Conservation (phyloP, 1,284 basidiomycete genomes). For the Leccinum griseonigrum region DNA sequence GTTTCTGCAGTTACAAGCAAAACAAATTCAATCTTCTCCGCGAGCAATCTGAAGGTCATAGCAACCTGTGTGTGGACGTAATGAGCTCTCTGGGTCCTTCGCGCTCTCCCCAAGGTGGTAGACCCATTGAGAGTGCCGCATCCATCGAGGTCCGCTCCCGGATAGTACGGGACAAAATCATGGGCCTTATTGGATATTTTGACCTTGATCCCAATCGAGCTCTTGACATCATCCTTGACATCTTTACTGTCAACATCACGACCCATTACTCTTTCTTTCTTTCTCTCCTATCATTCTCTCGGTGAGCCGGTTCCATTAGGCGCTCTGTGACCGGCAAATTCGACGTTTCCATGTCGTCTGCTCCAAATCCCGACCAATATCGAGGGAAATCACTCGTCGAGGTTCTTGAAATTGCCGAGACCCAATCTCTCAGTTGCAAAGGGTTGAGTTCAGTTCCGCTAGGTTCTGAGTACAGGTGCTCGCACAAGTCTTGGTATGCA, state of each 20-base stretch:
- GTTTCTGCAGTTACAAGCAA: slow-evolving; percentile 81
- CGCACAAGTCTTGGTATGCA: slow-evolving; percentile 94
- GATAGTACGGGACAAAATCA: slow-evolving; percentile 82
- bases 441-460: slow-evolving; percentile 19
- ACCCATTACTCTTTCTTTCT: slow-evolving; percentile 93
- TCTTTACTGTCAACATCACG: slow-evolving; percentile 79
- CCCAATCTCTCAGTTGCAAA: slow-evolving; percentile 7
- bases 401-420: slow-evolving; percentile 55
- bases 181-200: slow-evolving; percentile 92
- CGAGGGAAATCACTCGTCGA: slow-evolving; percentile 64
- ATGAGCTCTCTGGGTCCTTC: slow-evolving; percentile 76
- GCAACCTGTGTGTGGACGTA: slow-evolving; percentile 85
- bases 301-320: slow-evolving; percentile 61
- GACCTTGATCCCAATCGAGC: slow-evolving; percentile 94
- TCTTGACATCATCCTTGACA: slow-evolving; percentile 91
- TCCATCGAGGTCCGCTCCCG: slow-evolving; percentile 64
- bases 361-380: slow-evolving; percentile 42
- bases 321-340: slow-evolving; percentile 28
- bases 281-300: slow-evolving; percentile 79
- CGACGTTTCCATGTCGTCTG: slow-evolving; percentile 38
- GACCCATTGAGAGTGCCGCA: slow-evolving; percentile 56
- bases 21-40: slow-evolving; percentile 97
- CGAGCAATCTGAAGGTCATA: slow-evolving; percentile 97
- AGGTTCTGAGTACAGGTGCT: slow-evolving; percentile 54
- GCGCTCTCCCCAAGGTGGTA: slow-evolving; percentile 58